A percentile compares a stretch with the other conserved stretches of the same genome.
Conservation (phyloP, 306 rosid species). For the Heteromeles arbutifolia region DNA sequence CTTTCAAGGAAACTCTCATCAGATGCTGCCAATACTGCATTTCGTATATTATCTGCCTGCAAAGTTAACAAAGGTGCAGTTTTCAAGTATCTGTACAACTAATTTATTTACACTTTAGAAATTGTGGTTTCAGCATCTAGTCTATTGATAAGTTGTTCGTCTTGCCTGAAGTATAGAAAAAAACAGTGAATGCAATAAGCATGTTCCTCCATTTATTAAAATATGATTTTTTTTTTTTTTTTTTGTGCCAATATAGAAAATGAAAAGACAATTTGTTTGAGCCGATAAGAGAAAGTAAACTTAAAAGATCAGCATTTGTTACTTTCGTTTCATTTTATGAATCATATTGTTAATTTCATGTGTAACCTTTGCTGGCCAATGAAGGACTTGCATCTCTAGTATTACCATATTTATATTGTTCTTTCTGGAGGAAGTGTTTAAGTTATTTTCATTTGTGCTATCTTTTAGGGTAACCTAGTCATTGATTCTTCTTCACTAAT, state of each 20-base stretch:
- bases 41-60: slow-evolving; percentile 88
- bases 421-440: neutral
- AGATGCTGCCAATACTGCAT: slow-evolving; percentile 60
- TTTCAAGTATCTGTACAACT: neutral
- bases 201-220: neutral
- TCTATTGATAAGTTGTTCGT: neutral
- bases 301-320: too few relatives aligned
- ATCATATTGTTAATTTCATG: too few relatives aligned
- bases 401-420: neutral
- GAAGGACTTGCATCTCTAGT: neutral
- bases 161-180: neutral
- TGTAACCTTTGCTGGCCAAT: neutral
- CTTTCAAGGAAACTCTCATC: slow-evolving; percentile 60
- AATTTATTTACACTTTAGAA: neutral
- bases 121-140: neutral
- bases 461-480: neutral
- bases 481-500: neutral
- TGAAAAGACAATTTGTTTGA: neutral
- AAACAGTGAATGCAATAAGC: neutral
- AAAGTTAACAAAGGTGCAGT: slow-evolving; percentile 86
- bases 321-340: neutral
- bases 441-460: neutral
- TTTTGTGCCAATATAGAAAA: neutral
- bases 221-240: neutral
- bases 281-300: neutral